Evolutionary conservation across 2,329 filamentous ascomycete genomes (phyloP).

Genomic region (Pseudogymnoascus pannorum): DNA sequence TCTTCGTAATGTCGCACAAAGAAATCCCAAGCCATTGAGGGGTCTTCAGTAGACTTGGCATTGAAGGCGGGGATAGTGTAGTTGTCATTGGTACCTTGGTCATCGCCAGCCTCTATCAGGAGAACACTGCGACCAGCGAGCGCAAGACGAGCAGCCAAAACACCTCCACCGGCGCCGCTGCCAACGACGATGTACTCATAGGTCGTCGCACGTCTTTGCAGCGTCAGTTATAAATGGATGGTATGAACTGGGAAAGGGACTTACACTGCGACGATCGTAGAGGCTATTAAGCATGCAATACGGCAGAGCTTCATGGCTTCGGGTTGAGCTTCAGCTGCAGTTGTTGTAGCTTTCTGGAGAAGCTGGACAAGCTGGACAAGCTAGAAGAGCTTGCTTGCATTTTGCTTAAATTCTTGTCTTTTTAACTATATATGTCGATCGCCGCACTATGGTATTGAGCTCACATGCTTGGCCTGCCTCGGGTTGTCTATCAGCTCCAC

Average conservation of each 20-base stretch:
- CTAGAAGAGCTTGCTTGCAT: background rate
- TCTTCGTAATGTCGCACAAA: constrained; percentile 20
- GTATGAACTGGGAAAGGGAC: background rate
- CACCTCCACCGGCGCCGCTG: constrained; percentile 43
- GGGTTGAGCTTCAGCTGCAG: background rate
- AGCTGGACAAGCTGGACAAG: background rate
- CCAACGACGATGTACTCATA: constrained; percentile 51
- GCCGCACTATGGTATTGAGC: background rate
- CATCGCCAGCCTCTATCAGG: constrained; percentile 47
- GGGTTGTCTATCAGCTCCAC: background rate
- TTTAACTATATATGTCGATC: background rate
- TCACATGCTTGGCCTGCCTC: constrained; percentile 5
- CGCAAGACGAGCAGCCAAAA: constrained; percentile 43
- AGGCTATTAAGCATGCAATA: background rate
- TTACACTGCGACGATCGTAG: background rate
- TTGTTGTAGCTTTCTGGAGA: background rate
- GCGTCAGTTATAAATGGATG: background rate
- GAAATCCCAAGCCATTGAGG: constrained; percentile 44
- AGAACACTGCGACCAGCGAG: constrained; percentile 44
- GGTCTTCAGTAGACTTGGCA: constrained; percentile 39
- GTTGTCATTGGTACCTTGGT: constrained; percentile 36
- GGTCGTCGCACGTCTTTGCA: background rate
- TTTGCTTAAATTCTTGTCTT: background rate
- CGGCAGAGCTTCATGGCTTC: background rate
- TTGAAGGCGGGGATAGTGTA: constrained; percentile 42